Base-by-base conservation (phyloP, 306 rosid genomes). In the Lotus japonicus region DNA sequence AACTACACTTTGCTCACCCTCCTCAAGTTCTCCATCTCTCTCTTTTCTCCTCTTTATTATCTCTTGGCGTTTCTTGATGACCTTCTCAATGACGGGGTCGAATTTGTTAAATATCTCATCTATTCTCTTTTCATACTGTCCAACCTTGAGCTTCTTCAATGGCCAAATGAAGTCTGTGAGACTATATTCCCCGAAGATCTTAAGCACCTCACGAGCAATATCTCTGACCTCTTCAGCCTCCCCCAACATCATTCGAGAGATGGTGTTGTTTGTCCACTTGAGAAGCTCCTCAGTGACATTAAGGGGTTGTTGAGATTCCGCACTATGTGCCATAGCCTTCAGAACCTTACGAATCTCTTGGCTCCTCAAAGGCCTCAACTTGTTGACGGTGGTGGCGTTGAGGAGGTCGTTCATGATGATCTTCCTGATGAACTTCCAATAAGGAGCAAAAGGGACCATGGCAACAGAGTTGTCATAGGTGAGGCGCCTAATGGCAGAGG, bases 191-290 rank as follows among this genome's bases (percentile, higher is more conserved):
- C 86, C 79, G 0, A 82, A 79, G 23, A 85, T 79, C 66, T 74
- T 55, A 2, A 77, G 55, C 21, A 68, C 75, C n/a, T 82, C 77
- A 0, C 87, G 77, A 8, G 76, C 79, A 1, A 79, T 77, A 11
- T 43, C 33, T 58, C 63, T 66, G 4, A 74, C 62, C 60, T 85
- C 82, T 31, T 72, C 82, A 0, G 70, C 66, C 9, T 53, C 75
- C n/a, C 89, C 85, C 33, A 82, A 13, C 75, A 85, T 79, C 87
- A 85, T 80, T 21, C 35, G 52, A 0, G 79, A 73, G 0, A 79
- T 77, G 2, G 84, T 36, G 41, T 14, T 77, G 58, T 79, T 80
- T 0, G 75, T 52, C 54, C 82, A 71, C 36, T 72, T 79, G 0
- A 81, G 61, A 17, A 85, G 61, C 61, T 82, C 85, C 63, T 74